A percentile compares a stretch with the other conserved stretches of the same genome.
Evolutionary conservation across 169 alveolate genomes (phyloP).

Genomic region (Theileria luwenshuni): DNA sequence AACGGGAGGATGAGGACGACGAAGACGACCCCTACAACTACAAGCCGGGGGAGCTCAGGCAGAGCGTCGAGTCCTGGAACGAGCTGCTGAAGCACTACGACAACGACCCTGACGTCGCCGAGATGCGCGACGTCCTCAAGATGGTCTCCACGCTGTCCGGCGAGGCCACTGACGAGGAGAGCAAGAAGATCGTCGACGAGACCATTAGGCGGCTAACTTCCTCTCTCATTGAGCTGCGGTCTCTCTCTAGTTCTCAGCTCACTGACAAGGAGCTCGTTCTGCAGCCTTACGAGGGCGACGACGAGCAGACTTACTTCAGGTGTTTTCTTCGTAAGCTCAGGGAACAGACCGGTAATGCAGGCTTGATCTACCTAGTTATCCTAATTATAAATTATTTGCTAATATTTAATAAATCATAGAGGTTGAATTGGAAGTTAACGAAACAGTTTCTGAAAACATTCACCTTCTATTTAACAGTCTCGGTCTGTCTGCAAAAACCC

Average conservation of each 20-base stretch:
- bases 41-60: neutral
- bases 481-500: neutral
- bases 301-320: slow-evolving; percentile 14
- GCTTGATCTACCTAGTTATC: slow-evolving; percentile 17
- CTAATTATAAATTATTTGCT: slow-evolving; percentile 14
- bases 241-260: neutral
- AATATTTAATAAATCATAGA: neutral
- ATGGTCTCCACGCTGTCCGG: slow-evolving; percentile 5
- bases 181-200: slow-evolving; percentile 6
- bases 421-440: slow-evolving; percentile 16
- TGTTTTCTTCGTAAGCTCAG: slow-evolving; percentile 10
- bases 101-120: slow-evolving; percentile 6
- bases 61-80: slow-evolving; percentile 14
- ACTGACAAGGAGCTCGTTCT: slow-evolving; percentile 7
- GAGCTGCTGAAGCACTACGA: slow-evolving; percentile 1
- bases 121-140: neutral
- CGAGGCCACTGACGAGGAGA: neutral
- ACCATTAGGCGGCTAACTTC: slow-evolving; percentile 3
- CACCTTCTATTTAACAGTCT: slow-evolving; percentile 9
- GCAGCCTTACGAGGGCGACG: neutral
- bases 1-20: neutral
- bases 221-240: slow-evolving; percentile 6
- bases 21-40: neutral
- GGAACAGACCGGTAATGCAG: slow-evolving; percentile 5
- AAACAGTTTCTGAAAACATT: neutral